Evolutionary conservation across 2,329 filamentous ascomycete species (phyloP).

Genomic region (Calcarisporium arbuscula): DNA sequence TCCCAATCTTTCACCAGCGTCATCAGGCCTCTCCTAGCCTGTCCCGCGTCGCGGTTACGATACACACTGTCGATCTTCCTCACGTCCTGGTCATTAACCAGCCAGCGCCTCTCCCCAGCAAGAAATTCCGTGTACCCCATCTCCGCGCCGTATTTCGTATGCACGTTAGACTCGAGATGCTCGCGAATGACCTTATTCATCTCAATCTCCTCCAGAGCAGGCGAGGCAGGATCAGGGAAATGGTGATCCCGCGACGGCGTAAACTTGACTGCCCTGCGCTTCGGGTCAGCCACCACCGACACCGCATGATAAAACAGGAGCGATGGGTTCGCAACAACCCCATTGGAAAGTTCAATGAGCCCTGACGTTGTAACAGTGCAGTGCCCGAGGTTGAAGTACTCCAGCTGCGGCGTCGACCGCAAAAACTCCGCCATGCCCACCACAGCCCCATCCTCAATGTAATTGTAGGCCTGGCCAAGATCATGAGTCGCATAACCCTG

Average conservation of each 20-base stretch:
- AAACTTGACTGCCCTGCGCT: constrained; percentile 16
- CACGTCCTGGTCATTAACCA: constrained; percentile 33
- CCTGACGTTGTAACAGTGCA: constrained; percentile 24
- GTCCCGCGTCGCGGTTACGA: constrained; percentile 32
- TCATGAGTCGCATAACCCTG: constrained; percentile 42
- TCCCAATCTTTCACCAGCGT: constrained; percentile 33
- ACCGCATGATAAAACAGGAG: constrained; percentile 31
- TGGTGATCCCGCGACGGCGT: constrained; percentile 20
- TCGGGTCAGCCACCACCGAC: constrained; percentile 28
- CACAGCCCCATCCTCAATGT: constrained; percentile 31
- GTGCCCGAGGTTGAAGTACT: constrained; percentile 36
- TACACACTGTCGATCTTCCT: constrained; percentile 38
- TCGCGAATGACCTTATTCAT: constrained; percentile 20
- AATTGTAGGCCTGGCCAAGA: constrained; percentile 40
- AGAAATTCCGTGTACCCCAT: constrained; percentile 25
- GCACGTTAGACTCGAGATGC: constrained; percentile 24
- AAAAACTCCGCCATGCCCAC: constrained; percentile 28
- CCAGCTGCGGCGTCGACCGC: constrained; percentile 21
- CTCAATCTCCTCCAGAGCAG: constrained; percentile 17
- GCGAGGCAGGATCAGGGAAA: constrained; percentile 18
- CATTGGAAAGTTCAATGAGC: constrained; percentile 20
- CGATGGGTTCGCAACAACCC: constrained; percentile 21
- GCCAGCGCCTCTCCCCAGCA: constrained; percentile 31
- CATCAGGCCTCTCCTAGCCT: constrained; percentile 26
- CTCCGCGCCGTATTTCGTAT: constrained; percentile 21